Base-by-base conservation (phyloP, 176 grass and related monocot genomes). In the Avena atlantica region DNA sequence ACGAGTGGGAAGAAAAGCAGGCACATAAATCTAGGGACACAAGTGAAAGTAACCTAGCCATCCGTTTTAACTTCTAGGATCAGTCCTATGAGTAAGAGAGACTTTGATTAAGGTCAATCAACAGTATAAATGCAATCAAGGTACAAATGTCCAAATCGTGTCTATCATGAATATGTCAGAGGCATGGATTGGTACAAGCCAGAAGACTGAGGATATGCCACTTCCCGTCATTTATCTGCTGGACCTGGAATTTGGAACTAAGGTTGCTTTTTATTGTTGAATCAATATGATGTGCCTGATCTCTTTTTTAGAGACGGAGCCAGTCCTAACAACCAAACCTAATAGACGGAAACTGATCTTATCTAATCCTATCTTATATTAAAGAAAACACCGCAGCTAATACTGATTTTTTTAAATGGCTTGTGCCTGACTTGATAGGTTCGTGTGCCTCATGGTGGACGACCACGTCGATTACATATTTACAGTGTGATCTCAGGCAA, bases 41-140 rank as follows among this genome's bases (percentile, higher is more conserved):
- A 19, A 10, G 31, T 40, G 16, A 74, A 74, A 69, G 20, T 12
- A 82, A 55, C 45, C 23, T 48, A 84, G 71, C 40, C 1, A 8
- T 74, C 51, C 57, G 14, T 74, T 83, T 73, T 56, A 84, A 19
- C 40, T 60, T 59, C 53, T 48, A 74, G 15, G 37, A 61, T 59
- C 53, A 84, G 21, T 74, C 70, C 55, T 25, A 74, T 48, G 36
- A 74, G 69, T 62, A 74, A 31, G 3, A 74, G 2, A 45, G 13
- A 11, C 14, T 27, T 5, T 24, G 9, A 11, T 67, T 66, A 17
- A 66, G 8, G 5, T 17, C 21, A 60, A 29, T 74, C n/a, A 83
- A 52, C 67, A 57, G 50, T 45, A 40, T 29, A 73, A 73, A 73
- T 59, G 21, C 13, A 58, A 81, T 49, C 2, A 4, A 80, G n/a